These are phyloP conservation scores for Arctostaphylos glauca DNA, from an alignment of 148 eudicot species.

Conservation along the genomic window DNA sequence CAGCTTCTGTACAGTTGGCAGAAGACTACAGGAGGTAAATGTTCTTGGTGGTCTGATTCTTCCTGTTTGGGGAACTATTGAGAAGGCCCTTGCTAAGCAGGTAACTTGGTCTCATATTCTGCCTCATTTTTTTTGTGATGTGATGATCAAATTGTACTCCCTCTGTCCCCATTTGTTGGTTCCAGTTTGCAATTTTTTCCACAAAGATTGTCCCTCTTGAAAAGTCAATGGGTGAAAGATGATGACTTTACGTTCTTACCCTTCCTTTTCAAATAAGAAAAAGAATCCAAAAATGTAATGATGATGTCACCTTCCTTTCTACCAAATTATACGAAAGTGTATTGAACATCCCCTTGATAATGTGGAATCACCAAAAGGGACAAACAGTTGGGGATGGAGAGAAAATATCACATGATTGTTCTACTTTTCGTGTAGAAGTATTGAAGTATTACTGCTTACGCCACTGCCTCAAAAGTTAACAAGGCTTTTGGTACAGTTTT, in stretches of 20 bases:
- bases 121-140: constrained; percentile 1
- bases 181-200: too few species aligned
- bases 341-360: too few species aligned
- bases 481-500: neutral
- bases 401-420: neutral
- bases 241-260: too few species aligned
- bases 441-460: neutral
- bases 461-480: neutral
- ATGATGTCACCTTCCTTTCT: too few species aligned
- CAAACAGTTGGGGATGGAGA: too few species aligned
- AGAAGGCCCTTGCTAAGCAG: constrained; percentile 89
- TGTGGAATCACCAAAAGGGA: too few species aligned
- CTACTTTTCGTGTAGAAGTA: neutral
- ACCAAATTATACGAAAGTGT: too few species aligned
- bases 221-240: too few species aligned
- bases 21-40: constrained; percentile 90
- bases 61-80: constrained; percentile 90
- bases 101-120: constrained; percentile 27
- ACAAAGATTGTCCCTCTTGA: too few species aligned
- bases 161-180: too few species aligned
- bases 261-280: too few species aligned
- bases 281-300: too few species aligned
- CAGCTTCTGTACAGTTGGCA: constrained; percentile 81
- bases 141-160: neutral
- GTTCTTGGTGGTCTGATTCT: constrained; percentile 93